Evolutionary conservation across 306 rosid species (phyloP).

Genomic region (Luffa acutangula): DNA sequence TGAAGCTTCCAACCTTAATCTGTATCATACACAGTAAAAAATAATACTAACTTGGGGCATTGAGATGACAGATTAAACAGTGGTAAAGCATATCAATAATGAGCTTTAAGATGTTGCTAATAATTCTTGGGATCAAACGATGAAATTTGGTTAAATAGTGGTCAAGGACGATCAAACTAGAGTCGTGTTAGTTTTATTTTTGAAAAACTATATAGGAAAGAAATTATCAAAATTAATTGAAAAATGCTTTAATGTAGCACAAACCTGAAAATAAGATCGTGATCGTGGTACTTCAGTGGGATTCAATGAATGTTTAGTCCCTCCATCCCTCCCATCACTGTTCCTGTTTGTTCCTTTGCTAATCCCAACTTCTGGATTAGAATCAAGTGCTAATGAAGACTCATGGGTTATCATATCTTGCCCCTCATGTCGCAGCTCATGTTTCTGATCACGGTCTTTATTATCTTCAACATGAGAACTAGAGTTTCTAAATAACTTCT

Average conservation of each 20-base stretch:
- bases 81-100: neutral
- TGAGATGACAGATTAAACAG: neutral
- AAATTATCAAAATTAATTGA: neutral
- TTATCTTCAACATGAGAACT: constrained; percentile 27
- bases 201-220: neutral
- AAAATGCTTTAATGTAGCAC: constrained; percentile 7
- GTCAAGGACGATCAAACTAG: neutral
- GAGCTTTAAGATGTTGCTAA: neutral
- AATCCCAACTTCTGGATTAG: constrained; percentile 28
- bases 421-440: constrained; percentile 9
- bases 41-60: neutral
- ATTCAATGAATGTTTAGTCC: constrained; percentile 32
- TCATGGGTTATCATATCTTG: constrained; percentile 31
- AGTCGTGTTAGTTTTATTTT: neutral
- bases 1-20: neutral
- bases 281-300: constrained; percentile 38
- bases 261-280: constrained; percentile 60
- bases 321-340: constrained; percentile 21
- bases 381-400: constrained; percentile 15
- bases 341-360: constrained; percentile 35
- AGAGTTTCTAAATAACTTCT: constrained; percentile 22
- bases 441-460: constrained; percentile 33
- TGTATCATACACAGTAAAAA: neutral
- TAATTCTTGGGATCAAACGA: neutral
- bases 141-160: neutral